Evolutionary conservation across 2,329 filamentous ascomycete genomes (phyloP), one percentile per base, ranked within the genome.

Genomic region (Verticillium dahliae): DNA sequence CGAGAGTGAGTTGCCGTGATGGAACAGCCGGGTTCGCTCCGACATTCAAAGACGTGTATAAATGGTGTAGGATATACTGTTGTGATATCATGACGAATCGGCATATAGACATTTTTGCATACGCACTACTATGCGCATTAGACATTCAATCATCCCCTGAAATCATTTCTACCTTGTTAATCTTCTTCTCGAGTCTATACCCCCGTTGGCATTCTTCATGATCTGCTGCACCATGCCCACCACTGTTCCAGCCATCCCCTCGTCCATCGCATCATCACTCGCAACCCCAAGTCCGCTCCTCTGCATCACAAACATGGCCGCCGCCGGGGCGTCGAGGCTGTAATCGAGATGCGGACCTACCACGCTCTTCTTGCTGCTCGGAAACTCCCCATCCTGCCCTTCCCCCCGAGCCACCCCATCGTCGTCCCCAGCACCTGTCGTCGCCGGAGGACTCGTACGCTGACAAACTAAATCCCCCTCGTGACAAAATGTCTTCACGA

Each of bases 401-500:
- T 18, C 31, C 4, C 33, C 35, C 6, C 11, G 4, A 7, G 9
- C 55, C 4, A 13, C 22, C 33, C 15, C 33, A 13, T 57, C 45
- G 6, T 52, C 45, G 3, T 52, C 45, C 9, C 45, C 45, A 10
- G 9, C 45, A 52, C 15, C 45, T 22, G 11, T n/a, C 6, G 10
- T n/a, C 13, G 39, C 15, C 6, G 39, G 6, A 41, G 45, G 15
- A 14, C 14, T 15, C 11, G 57, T 15, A 3, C 38, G 14, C 61
- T 67, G 37, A 62, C 73, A 74, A 41, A 74, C 69, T 57, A 71
- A 63, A 61, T 72, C 71, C 6, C 67, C 69, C 4, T 57, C 41
- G 41, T 72, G 69, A 61, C 71, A 72, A 37, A 70, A 59, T 22
- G 68, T 62, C 11, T 65, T 62, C 27, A 69, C 64, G 33, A 63